Percentiles rank a stretch among this genome's conserved stretches.
Evolutionary conservation across 768 basidiomycete genomes (phyloP).

Genomic region (Tephrocybe sp.): DNA sequence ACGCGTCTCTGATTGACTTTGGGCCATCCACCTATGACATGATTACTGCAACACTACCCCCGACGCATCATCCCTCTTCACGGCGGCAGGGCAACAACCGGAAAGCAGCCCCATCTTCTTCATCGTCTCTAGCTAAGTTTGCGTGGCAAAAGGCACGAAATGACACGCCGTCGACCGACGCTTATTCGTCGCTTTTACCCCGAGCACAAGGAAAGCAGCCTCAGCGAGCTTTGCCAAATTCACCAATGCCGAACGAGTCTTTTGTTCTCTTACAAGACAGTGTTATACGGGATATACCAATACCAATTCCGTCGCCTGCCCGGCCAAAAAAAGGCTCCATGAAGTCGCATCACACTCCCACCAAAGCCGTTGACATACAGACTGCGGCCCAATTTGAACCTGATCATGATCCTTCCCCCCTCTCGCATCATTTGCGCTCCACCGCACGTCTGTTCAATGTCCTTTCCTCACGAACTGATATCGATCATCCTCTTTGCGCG

Average conservation of each 20-base stretch:
- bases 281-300: constrained; percentile 68
- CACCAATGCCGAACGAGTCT: constrained; percentile 75
- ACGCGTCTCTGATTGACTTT: constrained; percentile 88
- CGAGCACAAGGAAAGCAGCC: constrained; percentile 63
- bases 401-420: constrained; percentile 65
- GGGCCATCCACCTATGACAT: constrained; percentile 87
- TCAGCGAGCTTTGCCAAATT: constrained; percentile 34
- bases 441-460: constrained; percentile 75
- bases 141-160: constrained; percentile 64
- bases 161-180: constrained; percentile 31
- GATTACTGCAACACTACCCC: constrained; percentile 69
- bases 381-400: constrained; percentile 40
- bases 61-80: constrained; percentile 41
- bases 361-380: constrained; percentile 27
- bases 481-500: constrained; percentile 93
- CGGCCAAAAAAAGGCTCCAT: constrained; percentile 44
- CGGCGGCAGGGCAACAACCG: constrained; percentile 39
- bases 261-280: constrained; percentile 91
- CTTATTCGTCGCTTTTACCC: constrained; percentile 42
- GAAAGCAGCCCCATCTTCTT: constrained; percentile 46
- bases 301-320: constrained; percentile 42
- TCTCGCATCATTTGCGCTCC: constrained; percentile 77
- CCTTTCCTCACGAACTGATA: constrained; percentile 72
- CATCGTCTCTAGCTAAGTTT: constrained; percentile 52
- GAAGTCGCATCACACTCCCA: constrained; percentile 30